These are phyloP conservation scores for Fusarium devonianum DNA, from an alignment of 2,329 filamentous ascomycete species.

Conservation along the genomic window DNA sequence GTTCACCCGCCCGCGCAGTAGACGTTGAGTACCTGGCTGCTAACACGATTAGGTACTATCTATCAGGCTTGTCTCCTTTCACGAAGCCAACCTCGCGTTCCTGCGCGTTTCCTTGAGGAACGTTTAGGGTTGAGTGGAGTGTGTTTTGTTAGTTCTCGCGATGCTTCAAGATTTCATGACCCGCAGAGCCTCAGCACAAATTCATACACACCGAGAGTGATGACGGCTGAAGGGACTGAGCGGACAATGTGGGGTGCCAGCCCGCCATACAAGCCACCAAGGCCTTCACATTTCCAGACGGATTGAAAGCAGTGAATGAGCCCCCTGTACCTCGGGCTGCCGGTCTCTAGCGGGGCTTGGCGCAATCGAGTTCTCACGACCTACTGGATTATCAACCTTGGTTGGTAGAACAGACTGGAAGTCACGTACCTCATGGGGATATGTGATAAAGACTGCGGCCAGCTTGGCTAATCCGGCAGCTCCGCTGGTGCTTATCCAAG, in stretches of 20 bases:
- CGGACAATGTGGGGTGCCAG: constrained; percentile 90
- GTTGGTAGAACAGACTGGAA: not conserved
- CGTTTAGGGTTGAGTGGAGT: too few relatives aligned
- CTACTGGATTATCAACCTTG: constrained; percentile 51
- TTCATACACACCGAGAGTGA: constrained; percentile 95
- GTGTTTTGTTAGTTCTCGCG: too few relatives aligned
- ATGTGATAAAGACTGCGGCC: constrained; percentile 82
- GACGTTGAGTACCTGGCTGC: too few relatives aligned
- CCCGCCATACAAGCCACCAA: constrained; percentile 86
- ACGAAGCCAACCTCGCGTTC: too few relatives aligned
- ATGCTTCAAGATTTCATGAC: too few relatives aligned
- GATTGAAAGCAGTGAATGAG: constrained; percentile 87
- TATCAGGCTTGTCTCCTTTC: too few relatives aligned
- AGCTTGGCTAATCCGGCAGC: constrained; percentile 87
- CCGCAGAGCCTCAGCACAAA: too few relatives aligned
- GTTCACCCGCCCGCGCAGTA: too few relatives aligned
- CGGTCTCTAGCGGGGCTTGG: constrained; percentile 78
- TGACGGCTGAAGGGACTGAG: constrained; percentile 89
- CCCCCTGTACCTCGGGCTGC: constrained; percentile 84
- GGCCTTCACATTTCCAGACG: constrained; percentile 87
- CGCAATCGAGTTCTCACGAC: constrained; percentile 84
- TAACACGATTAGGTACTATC: too few relatives aligned
- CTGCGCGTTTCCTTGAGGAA: too few relatives aligned
- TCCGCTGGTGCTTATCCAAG: constrained; percentile 78
- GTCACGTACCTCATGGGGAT: constrained; percentile 81